Conservation (phyloP, 1,139 yeast genomes). For the Eremothecium coryli region DNA sequence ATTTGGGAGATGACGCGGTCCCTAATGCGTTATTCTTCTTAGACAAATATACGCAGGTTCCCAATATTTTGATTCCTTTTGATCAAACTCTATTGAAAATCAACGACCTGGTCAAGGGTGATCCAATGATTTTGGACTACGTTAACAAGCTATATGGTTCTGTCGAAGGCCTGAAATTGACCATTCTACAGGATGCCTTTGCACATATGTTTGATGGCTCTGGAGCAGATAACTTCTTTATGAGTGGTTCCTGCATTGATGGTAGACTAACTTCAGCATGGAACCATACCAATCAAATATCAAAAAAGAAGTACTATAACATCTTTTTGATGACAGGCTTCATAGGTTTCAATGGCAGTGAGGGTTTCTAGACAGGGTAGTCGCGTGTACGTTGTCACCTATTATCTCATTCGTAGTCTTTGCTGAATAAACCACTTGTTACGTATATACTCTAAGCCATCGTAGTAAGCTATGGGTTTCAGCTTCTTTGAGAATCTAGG, state of each 20-base stretch:
- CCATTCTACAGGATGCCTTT: conserved; percentile 57
- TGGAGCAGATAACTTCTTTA: conserved; percentile 69
- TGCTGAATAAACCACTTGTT: too few relatives aligned
- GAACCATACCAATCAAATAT: conserved; percentile 65
- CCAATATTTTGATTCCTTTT: conserved; percentile 61
- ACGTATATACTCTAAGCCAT: too few relatives aligned
- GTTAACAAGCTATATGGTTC: conserved; percentile 48
- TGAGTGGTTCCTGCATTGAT: conserved; percentile 73
- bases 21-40: conserved; percentile 68
- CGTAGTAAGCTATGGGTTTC: too few relatives aligned
- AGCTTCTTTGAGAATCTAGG: too few relatives aligned
- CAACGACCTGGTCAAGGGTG: conserved; percentile 40
- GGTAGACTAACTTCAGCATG: conserved; percentile 71
- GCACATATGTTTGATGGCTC: conserved; percentile 70
- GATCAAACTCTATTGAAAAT: conserved; percentile 46
- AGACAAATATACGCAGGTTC: conserved; percentile 69
- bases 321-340: conserved; percentile 60
- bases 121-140: conserved; percentile 41
- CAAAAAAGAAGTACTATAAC: conserved; percentile 55
- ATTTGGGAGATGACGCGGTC: conserved; percentile 68
- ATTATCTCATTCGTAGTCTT: too few relatives aligned
- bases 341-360: conserved; percentile 65
- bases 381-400: too few relatives aligned
- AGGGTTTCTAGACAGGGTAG: conserved; percentile 38
- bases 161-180: conserved; percentile 41